Conservation (phyloP, 108 stramenopile genomes). For the Tribonema minus region DNA sequence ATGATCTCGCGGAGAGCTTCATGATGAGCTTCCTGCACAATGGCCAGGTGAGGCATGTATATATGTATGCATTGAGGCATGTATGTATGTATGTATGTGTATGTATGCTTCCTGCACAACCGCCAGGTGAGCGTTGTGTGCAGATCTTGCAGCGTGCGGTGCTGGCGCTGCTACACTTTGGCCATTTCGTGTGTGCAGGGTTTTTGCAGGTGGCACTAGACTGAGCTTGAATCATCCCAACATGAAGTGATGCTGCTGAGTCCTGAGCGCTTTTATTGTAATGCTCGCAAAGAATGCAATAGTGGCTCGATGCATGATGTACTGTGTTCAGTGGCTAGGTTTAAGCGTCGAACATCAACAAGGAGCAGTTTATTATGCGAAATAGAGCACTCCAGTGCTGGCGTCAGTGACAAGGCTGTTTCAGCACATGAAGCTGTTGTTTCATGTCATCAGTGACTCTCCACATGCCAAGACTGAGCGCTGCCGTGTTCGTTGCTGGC, state of each 20-base stretch:
- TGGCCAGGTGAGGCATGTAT: slow-evolving; percentile 68
- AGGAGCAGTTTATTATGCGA: background rate
- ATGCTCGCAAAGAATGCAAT: background rate
- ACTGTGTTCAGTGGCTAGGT: background rate
- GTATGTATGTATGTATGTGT: background rate
- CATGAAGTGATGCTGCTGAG: too few relatives aligned
- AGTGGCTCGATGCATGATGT: too few relatives aligned
- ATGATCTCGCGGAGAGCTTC: slow-evolving; percentile 94
- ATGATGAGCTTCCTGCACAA: slow-evolving; percentile 97
- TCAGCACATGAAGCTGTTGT: background rate
- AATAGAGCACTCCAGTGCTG: background rate
- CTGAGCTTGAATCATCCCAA: too few relatives aligned
- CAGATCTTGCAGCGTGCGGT: background rate
- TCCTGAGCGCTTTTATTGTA: too few relatives aligned
- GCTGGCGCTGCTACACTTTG: background rate
- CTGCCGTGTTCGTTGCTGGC: background rate
- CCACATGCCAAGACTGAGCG: background rate
- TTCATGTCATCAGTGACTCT: background rate
- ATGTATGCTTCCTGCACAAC: background rate
- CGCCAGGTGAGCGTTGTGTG: background rate
- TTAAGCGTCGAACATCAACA: background rate
- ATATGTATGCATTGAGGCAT: background rate
- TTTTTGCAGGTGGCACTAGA: background rate
- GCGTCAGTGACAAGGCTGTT: background rate
- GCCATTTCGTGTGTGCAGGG: background rate